Conservation (phyloP, 352 stramenopile species). For the Phytophthora hybrid region DNA sequence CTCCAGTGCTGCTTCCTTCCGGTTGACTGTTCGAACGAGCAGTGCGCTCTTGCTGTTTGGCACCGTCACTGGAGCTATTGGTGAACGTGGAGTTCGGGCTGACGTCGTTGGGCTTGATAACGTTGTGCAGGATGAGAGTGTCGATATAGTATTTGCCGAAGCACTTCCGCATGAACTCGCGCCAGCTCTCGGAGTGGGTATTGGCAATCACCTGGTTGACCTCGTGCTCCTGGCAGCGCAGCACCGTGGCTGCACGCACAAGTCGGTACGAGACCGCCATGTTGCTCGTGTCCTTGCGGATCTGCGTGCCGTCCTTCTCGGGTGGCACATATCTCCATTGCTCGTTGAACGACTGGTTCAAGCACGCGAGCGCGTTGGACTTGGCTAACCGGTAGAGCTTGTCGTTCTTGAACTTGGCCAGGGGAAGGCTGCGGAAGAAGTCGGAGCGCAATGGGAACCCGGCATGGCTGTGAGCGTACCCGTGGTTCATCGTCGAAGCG, state of each 20-base stretch:
- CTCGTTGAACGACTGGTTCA: constrained; percentile 81
- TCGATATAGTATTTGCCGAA: constrained; percentile 82
- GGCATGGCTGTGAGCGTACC: constrained; percentile 21
- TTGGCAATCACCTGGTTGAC: constrained; percentile 79
- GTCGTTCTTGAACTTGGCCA: constrained; percentile 65
- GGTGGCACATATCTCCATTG: constrained; percentile 84
- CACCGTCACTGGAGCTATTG: constrained; percentile 11
- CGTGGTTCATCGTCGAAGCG: constrained; percentile 34
- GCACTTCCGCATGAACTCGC: constrained; percentile 79
- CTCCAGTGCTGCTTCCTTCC: constrained; percentile 32
- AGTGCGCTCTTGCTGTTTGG: constrained; percentile 14
- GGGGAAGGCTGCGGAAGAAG: constrained; percentile 76
- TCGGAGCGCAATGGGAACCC: constrained; percentile 74
- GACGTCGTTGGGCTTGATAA: constrained; percentile 37
- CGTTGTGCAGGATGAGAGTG: constrained; percentile 77
- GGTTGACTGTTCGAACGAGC: constrained; percentile 29
- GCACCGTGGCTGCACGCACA: constrained; percentile 71
- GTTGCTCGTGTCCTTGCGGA: constrained; percentile 87
- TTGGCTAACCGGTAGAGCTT: constrained; percentile 64
- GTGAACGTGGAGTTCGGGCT: constrained; percentile 19
- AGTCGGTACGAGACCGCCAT: constrained; percentile 69
- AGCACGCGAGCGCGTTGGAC: constrained; percentile 59
- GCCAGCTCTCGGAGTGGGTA: constrained; percentile 76
- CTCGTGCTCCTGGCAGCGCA: constrained; percentile 80
- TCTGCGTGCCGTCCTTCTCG: constrained; percentile 82